Base-by-base conservation (phyloP, 352 stramenopile species). In the Peronospora destructor region DNA sequence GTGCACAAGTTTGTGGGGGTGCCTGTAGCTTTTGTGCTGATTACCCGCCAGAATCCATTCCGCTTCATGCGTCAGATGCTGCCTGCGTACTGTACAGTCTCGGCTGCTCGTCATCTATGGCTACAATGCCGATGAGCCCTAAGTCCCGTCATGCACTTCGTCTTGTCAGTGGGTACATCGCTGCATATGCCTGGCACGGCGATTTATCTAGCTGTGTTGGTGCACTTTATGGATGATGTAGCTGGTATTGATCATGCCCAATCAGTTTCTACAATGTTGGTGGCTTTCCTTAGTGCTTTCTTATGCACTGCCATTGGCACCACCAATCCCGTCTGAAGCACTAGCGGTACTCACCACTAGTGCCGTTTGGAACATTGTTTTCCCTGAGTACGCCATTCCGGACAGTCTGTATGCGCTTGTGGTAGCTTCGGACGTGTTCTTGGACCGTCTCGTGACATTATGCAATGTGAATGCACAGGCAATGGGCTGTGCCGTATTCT, bases 101-200 rank as follows among this genome's bases (percentile, higher is more conserved):
- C n/a, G 81, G 81, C 17, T 87, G 73, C 26, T 78, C 76, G 6
- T 92, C 81, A 12, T 92, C 81, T 5, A 71, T 87, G 47, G 78
- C 78, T 9, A 71, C 78, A 40, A 60, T 92, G 39, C 78, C 76
- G 0, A 49, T 87, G 26, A 82, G 59, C 11, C 59, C 86, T 74
- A 38, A 73, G 61, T 25, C 75, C 76, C 23, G 46, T 88, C 21
- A 80, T 83, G 71, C 63, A 85, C 57, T 87, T 88, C 32, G 64
- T 90, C 32, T 73, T 90, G 62, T 75, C 76, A 1, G 71, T 87
- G 29, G 75, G 74, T 17, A 72, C 72, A 2, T 68, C 68, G 28
- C 50, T 92, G 17, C 76, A 90, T 59, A 86, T 84, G 76, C 80
- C 79, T 53, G 81, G 81, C 17, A 84, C 78, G 23, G 78, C 74